phyloP scores from a whole-genome alignment of 2,329 filamentous ascomycete genomes.

The Pezicula carpinea region DNA sequence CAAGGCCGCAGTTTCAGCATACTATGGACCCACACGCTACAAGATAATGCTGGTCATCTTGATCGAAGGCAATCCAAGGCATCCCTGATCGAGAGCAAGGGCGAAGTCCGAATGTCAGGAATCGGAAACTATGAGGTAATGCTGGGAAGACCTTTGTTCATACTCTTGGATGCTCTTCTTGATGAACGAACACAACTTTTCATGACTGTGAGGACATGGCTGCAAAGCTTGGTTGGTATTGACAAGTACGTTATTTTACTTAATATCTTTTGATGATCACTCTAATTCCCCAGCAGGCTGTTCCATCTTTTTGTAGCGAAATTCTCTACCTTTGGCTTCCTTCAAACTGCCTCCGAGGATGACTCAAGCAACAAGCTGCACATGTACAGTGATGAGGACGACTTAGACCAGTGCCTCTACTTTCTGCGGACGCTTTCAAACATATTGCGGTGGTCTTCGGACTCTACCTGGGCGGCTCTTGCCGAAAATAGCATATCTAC shows the following conservation, averaged over 20 bases:
- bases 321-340: slow-evolving; percentile 50
- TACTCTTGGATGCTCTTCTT: slow-evolving; percentile 73
- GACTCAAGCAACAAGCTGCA: slow-evolving; percentile 19
- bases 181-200: slow-evolving; percentile 71
- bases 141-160: slow-evolving; percentile 74
- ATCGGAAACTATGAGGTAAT: slow-evolving; percentile 65
- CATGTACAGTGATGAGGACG: slow-evolving; percentile 52
- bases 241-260: slow-evolving; percentile 46
- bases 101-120: slow-evolving; percentile 43
- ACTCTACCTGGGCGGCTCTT: slow-evolving; percentile 66
- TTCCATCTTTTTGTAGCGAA: slow-evolving; percentile 58
- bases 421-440: slow-evolving; percentile 72
- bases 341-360: slow-evolving; percentile 29
- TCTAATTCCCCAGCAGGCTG: slow-evolving; percentile 39
- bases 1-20: slow-evolving; percentile 66
- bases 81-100: slow-evolving; percentile 31
- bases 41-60: slow-evolving; percentile 42
- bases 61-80: slow-evolving; percentile 48
- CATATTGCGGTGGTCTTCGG: slow-evolving; percentile 63
- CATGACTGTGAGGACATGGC: slow-evolving; percentile 75
- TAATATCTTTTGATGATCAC: slow-evolving; percentile 2
- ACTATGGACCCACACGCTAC: slow-evolving; percentile 76
- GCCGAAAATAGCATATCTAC: slow-evolving; percentile 54
- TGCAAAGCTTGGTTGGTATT: slow-evolving; percentile 61
- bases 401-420: slow-evolving; percentile 73